Conservation (phyloP, 2,329 filamentous ascomycete species). For the Aspergillus persii region DNA sequence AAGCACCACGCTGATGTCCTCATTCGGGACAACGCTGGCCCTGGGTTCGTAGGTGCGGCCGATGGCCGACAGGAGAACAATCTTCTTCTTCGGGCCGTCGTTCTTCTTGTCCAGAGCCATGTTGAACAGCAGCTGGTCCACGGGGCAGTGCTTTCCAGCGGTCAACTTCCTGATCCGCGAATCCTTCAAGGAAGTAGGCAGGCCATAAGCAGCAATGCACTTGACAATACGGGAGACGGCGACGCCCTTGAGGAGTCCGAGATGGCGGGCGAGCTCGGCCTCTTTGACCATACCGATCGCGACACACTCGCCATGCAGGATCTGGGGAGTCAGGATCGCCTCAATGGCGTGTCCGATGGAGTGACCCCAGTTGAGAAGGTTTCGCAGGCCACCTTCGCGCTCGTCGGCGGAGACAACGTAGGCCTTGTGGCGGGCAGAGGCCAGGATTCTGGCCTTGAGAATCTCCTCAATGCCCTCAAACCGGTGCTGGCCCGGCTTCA, state of each 20-base stretch:
- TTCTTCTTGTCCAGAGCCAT: conserved; percentile 99
- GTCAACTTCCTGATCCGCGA: conserved; percentile 77
- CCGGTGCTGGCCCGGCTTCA: conserved; percentile 55
- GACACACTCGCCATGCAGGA: conserved; percentile 92
- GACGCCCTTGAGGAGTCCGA: conserved; percentile 79
- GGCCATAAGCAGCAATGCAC: conserved; percentile 88
- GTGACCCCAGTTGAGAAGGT: conserved; percentile 95
- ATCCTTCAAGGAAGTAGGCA: conserved; percentile 83
- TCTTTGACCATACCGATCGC: conserved; percentile 99
- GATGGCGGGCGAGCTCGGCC: conserved; percentile 84
- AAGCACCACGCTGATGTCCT: conserved; percentile 76
- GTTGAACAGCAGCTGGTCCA: conserved; percentile 80
- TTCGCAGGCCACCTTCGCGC: conserved; percentile 87
- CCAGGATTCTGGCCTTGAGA: conserved; percentile 77
- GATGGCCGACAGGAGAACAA: conserved; percentile 87
- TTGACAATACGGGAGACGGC: conserved; percentile 88
- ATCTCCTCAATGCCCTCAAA: conserved; percentile 69
- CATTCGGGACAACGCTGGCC: conserved; percentile 85
- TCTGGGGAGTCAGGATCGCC: conserved; percentile 89
- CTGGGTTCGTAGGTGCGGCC: conserved; percentile 82
- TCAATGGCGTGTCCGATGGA: conserved; percentile 97
- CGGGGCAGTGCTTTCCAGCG: conserved; percentile 81
- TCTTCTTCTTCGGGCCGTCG: conserved; percentile 89
- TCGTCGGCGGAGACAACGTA: conserved; percentile 93
- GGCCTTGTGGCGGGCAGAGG: conserved; percentile 90